Percentiles rank a stretch among this genome's conserved stretches.
phyloP scores from a whole-genome alignment of 2,329 filamentous ascomycete species.

The Thielaviopsis ethacetica region DNA sequence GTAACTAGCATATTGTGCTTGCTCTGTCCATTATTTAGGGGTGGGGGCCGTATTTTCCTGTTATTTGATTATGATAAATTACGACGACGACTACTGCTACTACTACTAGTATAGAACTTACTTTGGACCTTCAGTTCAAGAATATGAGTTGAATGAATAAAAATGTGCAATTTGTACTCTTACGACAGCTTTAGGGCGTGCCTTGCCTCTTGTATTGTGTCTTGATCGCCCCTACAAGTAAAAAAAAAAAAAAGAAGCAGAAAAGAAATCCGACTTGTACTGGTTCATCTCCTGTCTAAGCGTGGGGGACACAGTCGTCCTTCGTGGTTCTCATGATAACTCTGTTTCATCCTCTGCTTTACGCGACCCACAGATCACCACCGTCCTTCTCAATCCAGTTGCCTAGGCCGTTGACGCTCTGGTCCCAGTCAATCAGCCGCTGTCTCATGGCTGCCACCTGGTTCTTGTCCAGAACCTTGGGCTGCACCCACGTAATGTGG shows the following conservation, averaged over 20 bases:
- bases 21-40: background rate
- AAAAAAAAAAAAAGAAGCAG: background rate
- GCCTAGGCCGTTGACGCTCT: conserved; percentile 85
- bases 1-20: background rate
- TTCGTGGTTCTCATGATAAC: conserved; percentile 7
- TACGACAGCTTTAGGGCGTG: background rate
- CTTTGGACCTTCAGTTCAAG: background rate
- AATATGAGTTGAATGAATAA: background rate
- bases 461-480: conserved; percentile 88
- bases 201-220: background rate
- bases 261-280: background rate
- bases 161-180: background rate
- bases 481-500: conserved; percentile 96
- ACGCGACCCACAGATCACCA: conserved; percentile 90
- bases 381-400: conserved; percentile 94
- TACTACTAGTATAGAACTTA: background rate
- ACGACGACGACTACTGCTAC: background rate
- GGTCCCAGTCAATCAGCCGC: conserved; percentile 84
- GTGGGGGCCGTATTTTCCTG: background rate
- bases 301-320: background rate
- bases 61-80: background rate
- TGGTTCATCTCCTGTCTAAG: too few relatives aligned
- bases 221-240: background rate
- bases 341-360: conserved; percentile 15
- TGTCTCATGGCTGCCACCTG: conserved; percentile 88